Evolutionary conservation across 805 yeast species (phyloP).

Genomic region (Saccharomycopsis schoenii): DNA sequence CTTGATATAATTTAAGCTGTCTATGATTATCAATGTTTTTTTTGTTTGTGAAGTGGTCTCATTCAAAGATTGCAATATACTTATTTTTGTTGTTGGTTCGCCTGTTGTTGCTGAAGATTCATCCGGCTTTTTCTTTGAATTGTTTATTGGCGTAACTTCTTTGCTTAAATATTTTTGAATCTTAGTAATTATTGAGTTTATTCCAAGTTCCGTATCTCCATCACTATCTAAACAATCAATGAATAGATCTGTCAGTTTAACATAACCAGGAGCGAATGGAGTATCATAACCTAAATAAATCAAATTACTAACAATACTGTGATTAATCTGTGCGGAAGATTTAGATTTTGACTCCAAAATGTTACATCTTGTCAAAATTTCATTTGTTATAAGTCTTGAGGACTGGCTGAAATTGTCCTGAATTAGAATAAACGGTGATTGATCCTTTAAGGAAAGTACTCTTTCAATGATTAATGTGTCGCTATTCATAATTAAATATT

Average conservation of each 20-base stretch:
- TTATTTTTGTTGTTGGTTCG: conserved; percentile 13
- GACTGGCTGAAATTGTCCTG: conserved; percentile 67
- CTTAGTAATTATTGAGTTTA: conserved; percentile 21
- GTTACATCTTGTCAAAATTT: conserved; percentile 36
- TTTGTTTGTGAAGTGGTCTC: conserved; percentile 18
- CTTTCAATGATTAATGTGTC: conserved; percentile 29
- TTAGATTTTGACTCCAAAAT: neutral
- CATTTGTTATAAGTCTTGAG: conserved; percentile 44
- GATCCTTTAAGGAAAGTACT: conserved; percentile 59
- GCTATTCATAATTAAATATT: conserved; percentile 4
- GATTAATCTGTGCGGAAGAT: neutral
- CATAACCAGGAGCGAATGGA: conserved; percentile 38
- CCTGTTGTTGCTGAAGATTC: conserved; percentile 7
- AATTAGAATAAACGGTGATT: conserved; percentile 60
- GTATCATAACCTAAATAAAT: conserved; percentile 66
- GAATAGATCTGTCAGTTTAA: conserved; percentile 37
- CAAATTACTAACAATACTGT: conserved; percentile 21
- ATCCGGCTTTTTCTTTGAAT: conserved; percentile 1
- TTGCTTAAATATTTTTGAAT: neutral
- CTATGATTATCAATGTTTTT: conserved; percentile 46
- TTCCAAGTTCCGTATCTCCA: conserved; percentile 27
- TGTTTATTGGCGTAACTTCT: conserved; percentile 7
- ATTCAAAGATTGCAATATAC: conserved; percentile 22
- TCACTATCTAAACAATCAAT: conserved; percentile 57
- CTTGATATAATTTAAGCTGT: conserved; percentile 54